phyloP scores from a whole-genome alignment of 768 basidiomycete species.

The Hericium coralloides region DNA sequence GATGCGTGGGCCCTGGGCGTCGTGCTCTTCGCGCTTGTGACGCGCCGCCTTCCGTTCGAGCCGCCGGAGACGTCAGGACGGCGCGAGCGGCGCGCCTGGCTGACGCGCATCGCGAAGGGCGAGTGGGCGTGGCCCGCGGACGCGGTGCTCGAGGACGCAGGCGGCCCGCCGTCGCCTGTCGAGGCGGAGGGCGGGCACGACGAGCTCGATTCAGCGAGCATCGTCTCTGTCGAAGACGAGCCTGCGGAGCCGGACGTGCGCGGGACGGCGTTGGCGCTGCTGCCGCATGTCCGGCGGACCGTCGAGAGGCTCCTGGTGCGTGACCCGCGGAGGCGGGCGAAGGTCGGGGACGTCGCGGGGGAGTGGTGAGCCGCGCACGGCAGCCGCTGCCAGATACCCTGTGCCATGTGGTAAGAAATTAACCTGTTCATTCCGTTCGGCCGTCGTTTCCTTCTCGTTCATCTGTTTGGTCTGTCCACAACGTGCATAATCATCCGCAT shows the following conservation, averaged over 20 bases:
- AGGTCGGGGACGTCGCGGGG: conserved; percentile 39
- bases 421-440: too few relatives aligned
- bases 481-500: too few relatives aligned
- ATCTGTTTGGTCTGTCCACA: too few relatives aligned
- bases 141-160: conserved; percentile 19
- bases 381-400: too few relatives aligned
- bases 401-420: too few relatives aligned
- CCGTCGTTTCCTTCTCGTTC: too few relatives aligned
- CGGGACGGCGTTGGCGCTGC: conserved; percentile 29
- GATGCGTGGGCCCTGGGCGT: conserved; percentile 89
- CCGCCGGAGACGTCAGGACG: conserved; percentile 15
- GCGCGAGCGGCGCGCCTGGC: conserved; percentile 39
- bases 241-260: conserved; percentile 15
- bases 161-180: conserved; percentile 16
- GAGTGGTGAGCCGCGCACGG: not conserved
- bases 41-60: conserved; percentile 67
- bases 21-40: conserved; percentile 73
- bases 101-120: conserved; percentile 74
- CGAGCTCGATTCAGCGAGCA: not conserved
- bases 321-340: conserved; percentile 56
- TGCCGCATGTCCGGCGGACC: conserved; percentile 39
- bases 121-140: conserved; percentile 64
- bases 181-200: conserved; percentile 1
- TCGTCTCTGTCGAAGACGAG: not conserved
- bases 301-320: conserved; percentile 59